Percentiles rank a stretch among this genome's conserved stretches.
Evolutionary conservation across 2,329 filamentous ascomycete species (phyloP).

Genomic region (Chaetomiaceae sp.): DNA sequence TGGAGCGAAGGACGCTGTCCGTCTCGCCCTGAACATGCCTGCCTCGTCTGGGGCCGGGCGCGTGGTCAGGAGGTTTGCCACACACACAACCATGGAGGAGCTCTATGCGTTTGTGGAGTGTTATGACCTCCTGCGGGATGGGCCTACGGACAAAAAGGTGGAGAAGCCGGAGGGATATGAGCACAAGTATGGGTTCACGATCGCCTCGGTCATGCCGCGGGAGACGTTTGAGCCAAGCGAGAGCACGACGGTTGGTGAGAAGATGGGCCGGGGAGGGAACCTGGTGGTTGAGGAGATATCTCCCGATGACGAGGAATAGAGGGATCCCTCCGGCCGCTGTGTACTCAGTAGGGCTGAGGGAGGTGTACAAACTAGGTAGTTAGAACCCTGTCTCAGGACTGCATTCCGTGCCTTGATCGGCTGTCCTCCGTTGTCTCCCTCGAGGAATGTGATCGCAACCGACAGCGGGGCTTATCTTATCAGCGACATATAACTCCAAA

Average conservation of each 20-base stretch:
- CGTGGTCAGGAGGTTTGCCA: conserved; percentile 70
- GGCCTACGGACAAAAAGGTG: conserved; percentile 33
- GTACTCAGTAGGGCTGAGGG: background rate
- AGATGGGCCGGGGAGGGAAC: conserved; percentile 79
- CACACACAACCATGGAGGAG: conserved; percentile 72
- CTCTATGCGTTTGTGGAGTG: conserved; percentile 97
- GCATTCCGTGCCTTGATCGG: too few species aligned
- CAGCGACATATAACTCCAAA: too few species aligned
- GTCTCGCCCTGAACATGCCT: conserved; percentile 64
- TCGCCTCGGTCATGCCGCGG: conserved; percentile 82
- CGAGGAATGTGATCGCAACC: too few species aligned
- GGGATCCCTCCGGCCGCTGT: too few species aligned
- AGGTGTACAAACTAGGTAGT: background rate
- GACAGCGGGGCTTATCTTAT: conserved; percentile 8
- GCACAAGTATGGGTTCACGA: conserved; percentile 78
- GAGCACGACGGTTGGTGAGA: conserved; percentile 62
- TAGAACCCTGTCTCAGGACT: too few species aligned
- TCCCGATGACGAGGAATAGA: conserved; percentile 31
- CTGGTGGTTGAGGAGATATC: conserved; percentile 71
- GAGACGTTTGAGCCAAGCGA: conserved; percentile 69
- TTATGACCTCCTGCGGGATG: conserved; percentile 58
- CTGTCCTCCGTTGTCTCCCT: too few species aligned
- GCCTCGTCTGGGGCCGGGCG: conserved; percentile 60
- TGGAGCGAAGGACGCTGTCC: conserved; percentile 62
- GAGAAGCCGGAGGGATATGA: conserved; percentile 63